phyloP scores from a whole-genome alignment of 495 filamentous ascomycete species.

The Trichoderma asperelloides region DNA sequence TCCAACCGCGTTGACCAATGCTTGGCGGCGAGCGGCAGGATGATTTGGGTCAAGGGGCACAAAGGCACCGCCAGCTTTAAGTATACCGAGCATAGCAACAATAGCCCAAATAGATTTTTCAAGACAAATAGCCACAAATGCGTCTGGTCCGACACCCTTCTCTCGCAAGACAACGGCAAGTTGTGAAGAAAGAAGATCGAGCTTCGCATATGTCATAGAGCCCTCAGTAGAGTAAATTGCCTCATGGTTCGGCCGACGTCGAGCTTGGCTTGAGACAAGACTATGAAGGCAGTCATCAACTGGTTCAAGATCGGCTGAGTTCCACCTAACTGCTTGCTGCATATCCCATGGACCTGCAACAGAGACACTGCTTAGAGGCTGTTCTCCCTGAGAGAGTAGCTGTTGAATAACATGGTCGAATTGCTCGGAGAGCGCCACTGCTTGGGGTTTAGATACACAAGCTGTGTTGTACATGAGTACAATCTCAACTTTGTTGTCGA shows the following conservation, averaged over 20 bases:
- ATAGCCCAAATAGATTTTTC: conserved; percentile 15
- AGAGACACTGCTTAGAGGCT: background rate
- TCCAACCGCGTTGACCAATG: conserved; percentile 8
- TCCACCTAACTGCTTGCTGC: background rate
- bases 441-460: conserved; percentile 11
- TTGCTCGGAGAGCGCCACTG: conserved; percentile 16
- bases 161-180: background rate
- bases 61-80: conserved; percentile 3
- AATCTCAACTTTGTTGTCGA: conserved; percentile 9
- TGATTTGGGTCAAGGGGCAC: background rate
- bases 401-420: conserved; percentile 11
- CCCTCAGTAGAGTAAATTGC: background rate
- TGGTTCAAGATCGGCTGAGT: background rate
- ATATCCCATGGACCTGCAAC: background rate
- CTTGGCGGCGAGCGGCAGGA: background rate
- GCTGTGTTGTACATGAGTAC: conserved; percentile 14
- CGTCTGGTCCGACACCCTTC: background rate
- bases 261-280: background rate
- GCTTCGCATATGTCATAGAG: background rate
- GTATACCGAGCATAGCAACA: conserved; percentile 2
- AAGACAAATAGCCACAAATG: conserved; percentile 27
- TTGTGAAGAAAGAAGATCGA: background rate
- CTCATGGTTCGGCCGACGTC: background rate
- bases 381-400: background rate
- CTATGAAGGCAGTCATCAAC: background rate